Base-by-base conservation (phyloP, 495 filamentous ascomycete genomes). In the Penicillium canariense region DNA sequence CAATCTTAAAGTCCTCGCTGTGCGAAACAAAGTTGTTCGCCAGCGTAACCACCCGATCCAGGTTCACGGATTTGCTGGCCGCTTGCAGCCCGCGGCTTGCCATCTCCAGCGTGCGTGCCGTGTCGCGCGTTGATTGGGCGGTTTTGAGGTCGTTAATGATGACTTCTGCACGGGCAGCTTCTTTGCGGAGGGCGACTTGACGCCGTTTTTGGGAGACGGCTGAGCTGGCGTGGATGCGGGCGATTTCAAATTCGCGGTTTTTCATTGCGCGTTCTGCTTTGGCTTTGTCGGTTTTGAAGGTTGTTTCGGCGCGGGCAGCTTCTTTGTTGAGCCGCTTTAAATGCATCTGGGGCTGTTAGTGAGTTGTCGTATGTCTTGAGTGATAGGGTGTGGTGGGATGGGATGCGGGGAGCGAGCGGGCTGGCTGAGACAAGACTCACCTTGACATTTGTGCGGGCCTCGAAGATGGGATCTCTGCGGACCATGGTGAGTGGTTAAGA, bases 131-230 rank as follows among this genome's bases (percentile, higher is more conserved):
- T 53, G 68, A 72, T 36, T 78, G 75, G 0, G 73, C 75, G 14
- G 75, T 74, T 55, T 78, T 78, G 10, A 78, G 66, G 49, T 78
- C 75, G 54, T 78, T 78, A 66, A 78, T 78, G 12, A 78, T 78
- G 0, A 78, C 75, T 36, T 78, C 75, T 31, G 75, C 73, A 5
- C 75, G 71, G 11, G 75, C 75, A 7, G 75, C 75, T 63, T 78
- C 75, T 4, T 71, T 69, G 60, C 65, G 70, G 12, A 78, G 67
- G 4, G 68, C 72, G 6, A 78, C 73, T 46, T 78, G 75, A 48
- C 75, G 69, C 27, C 70, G 68, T 45, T 78, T 78, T 52, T 78
- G 73, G 53, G 73, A 74, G n/a, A 78, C 68, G 17, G 75, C 75
- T 15, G 69, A 74, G 25, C 67, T 68, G 48, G 75, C 75, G 61